Evolutionary conservation across 208 protist genomes (phyloP).

Genomic region (Trypanosoma congolense): DNA sequence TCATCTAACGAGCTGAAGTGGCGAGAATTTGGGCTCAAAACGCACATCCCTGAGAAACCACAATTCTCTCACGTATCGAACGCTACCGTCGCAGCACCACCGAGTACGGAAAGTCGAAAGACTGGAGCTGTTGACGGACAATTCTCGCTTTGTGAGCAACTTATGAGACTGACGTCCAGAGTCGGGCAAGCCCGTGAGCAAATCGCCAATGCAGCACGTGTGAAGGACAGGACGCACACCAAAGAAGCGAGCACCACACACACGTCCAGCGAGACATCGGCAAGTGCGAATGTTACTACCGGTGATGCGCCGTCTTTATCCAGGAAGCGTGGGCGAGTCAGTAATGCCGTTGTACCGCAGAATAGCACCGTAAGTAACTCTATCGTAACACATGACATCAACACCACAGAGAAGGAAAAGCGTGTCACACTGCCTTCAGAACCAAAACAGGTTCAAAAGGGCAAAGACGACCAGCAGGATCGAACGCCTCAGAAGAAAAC

Average conservation of each 20-base stretch:
- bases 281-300: not conserved
- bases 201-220: constrained; percentile 17
- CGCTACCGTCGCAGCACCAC: not conserved
- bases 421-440: too few species aligned
- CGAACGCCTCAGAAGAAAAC: constrained; percentile 17
- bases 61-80: not conserved
- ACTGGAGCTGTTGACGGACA: constrained; percentile 1
- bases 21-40: constrained; percentile 29
- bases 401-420: too few species aligned
- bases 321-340: too few species aligned
- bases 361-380: too few species aligned
- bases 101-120: not conserved
- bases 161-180: constrained; percentile 33
- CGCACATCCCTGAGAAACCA: constrained; percentile 1
- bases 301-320: not conserved
- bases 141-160: constrained; percentile 22
- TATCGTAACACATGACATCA: too few species aligned
- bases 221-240: not conserved
- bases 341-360: too few species aligned
- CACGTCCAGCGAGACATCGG: not conserved
- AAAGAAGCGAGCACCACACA: constrained; percentile 16
- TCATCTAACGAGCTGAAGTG: constrained; percentile 24
- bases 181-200: constrained; percentile 38
- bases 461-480: too few species aligned
- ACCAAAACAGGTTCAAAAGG: too few species aligned